Evolutionary conservation across 192 early-diverging fungal species (phyloP), one percentile per base, ranked within the genome.

Genomic region (Backusella macrospora): DNA sequence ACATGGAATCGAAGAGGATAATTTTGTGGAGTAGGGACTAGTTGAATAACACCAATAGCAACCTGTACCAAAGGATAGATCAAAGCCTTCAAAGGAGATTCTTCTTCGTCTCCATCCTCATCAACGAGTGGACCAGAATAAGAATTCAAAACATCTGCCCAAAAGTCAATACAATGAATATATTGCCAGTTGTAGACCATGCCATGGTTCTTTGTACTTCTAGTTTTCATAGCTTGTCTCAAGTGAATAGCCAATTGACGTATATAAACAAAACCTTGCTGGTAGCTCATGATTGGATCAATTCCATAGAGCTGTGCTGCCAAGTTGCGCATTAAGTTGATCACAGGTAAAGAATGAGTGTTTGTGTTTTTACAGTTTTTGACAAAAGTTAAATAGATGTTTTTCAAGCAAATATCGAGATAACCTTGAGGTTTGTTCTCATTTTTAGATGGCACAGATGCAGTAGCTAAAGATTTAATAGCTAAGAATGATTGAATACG

Each of bases 161-260:
- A 98, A 71, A 98, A 91, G 71, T 92, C 89, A 65, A 99, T 83
- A 70, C 91, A 93, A 82, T 97, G 95, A 67, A 99, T 79, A 78
- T 90, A 99, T 83, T 97, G 96, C 98, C 98, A 99, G 86, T 96
- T 95, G 87, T 98, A 97, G 47, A 99, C 94, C 8, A 88, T 77
- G 67, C 93, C 94, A 88, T 91, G 96, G 5, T 90, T 91, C 75
- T 96, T 92, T 87, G 88, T 43, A 68, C 43, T 73, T 14, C 45
- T 34, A 39, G 18, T 65, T 45, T 55, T 64, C 80, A 96, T 94
- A 16, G 96, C 94, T 71, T 89, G 91, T 74, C 98, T 91, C 67
- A 99, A 84, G 72, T 93, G 90, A 73, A 96, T 95, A 6, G 96
- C 98, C 65, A 99, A 82, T 82, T 98, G 95, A 38, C 98, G 89